phyloP scores from a whole-genome alignment of 106 monocot genomes.

The Acorus calamus region DNA sequence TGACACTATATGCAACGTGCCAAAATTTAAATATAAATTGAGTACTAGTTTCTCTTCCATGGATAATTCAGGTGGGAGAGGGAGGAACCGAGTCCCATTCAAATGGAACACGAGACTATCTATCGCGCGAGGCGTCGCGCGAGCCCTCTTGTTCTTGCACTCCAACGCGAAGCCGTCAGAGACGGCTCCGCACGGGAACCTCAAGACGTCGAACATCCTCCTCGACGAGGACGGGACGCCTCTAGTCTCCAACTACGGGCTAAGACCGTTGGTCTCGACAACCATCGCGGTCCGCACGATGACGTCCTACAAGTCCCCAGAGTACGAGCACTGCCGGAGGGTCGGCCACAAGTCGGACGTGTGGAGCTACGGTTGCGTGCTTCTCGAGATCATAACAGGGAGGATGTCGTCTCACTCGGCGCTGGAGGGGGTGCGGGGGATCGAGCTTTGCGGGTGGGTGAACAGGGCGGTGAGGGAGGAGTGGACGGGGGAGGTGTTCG shows the following conservation, averaged over 20 bases:
- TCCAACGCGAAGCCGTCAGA: background rate
- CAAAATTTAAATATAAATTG: too few species aligned
- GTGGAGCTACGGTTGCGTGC: conserved; percentile 30
- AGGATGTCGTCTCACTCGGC: background rate
- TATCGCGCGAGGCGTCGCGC: conserved; percentile 17
- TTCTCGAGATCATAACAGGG: conserved; percentile 26
- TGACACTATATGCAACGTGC: too few species aligned
- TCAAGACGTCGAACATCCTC: conserved; percentile 25
- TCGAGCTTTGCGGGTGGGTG: conserved; percentile 15
- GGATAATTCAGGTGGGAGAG: conserved; percentile 3
- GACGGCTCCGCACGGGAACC: conserved; percentile 17
- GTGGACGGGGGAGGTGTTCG: conserved; percentile 34
- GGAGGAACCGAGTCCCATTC: conserved; percentile 12
- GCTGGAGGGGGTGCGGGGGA: background rate
- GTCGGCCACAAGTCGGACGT: conserved; percentile 18
- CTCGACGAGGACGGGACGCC: conserved; percentile 16
- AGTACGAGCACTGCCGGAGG: conserved; percentile 9
- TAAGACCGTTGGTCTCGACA: conserved; percentile 2
- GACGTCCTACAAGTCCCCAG: conserved; percentile 14
- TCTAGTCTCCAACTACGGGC: conserved; percentile 14
- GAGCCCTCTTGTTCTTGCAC: conserved; percentile 24
- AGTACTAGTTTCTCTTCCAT: background rate
- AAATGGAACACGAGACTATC: conserved; percentile 22
- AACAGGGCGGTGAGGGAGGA: conserved; percentile 28
- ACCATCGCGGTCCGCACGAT: conserved; percentile 4